Evolutionary conservation across 495 filamentous ascomycete species (phyloP), one percentile per base, ranked within the genome.

Genomic region (Bathelium albidoporum): DNA sequence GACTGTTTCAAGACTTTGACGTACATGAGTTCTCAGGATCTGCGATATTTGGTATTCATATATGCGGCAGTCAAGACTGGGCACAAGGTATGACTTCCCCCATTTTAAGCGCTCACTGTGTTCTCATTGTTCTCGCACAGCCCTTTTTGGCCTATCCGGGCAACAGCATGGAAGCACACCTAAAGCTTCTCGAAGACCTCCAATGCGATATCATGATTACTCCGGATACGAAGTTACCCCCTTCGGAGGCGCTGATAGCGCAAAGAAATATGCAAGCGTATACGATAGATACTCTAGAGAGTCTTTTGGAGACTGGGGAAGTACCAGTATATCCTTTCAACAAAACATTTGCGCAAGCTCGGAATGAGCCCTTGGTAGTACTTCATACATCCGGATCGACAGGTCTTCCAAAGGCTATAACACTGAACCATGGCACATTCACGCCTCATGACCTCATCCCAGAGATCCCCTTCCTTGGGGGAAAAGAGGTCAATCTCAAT

Each of bases 301-400:
- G 11, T 29, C 5, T 55, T 26, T 7, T 55, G 24, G 20, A 11
- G 2, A 29, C 7, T n/a, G 22, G 22, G 9, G 24, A 55, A 9
- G 49, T 55, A 10, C 49, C 49, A 20, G 22, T 49, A 26, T 62
- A 62, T 52, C 60, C 60, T 14, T 62, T 26, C n/a, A 28, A 9
- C 18, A 45, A 52, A 26, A 31, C 14, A 1, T 52, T 26, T 20
- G 22, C 44, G 11, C n/a, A 43, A 28, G 60, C 41, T 1, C 18
- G 43, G 1, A 11, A 45, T 24, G 43, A 62, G 20, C 60, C 60
- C 10, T 44, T 26, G 16, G 34, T 62, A 12, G 43, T 52, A 9
- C 43, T 43, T 22, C 60, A 62, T 32, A 62, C 36, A 10, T 62
- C 60, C 5, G 60, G 60, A 28, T 45, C 60, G 2, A 62, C 60